Percentiles rank a stretch among this genome's conserved stretches.
Conservation (phyloP, 768 basidiomycete genomes). For the Asterophora lycoperdoides region DNA sequence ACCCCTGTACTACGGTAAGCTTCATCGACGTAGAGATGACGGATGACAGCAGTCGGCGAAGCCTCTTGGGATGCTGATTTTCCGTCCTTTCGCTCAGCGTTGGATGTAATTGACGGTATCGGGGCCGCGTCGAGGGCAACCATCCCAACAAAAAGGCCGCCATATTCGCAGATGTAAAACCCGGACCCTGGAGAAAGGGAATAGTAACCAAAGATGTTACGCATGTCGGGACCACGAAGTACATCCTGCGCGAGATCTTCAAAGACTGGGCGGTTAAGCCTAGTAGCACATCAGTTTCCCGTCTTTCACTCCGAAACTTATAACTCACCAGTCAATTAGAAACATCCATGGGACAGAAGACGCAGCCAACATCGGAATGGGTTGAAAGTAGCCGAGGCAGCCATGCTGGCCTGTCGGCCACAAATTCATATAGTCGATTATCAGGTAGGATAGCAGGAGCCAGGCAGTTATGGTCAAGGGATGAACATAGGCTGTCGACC, state of each 20-base stretch:
- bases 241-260: slow-evolving; percentile 49
- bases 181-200: slow-evolving; percentile 58
- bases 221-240: slow-evolving; percentile 54
- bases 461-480: slow-evolving; percentile 60
- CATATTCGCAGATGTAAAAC: slow-evolving; percentile 66
- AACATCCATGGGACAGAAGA: slow-evolving; percentile 62
- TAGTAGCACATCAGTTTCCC: slow-evolving; percentile 22
- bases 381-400: slow-evolving; percentile 46
- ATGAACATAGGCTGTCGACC: slow-evolving; percentile 45
- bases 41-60: slow-evolving; percentile 56
- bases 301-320: neutral
- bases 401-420: slow-evolving; percentile 55
- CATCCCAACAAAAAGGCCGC: slow-evolving; percentile 56
- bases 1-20: slow-evolving; percentile 51
- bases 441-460: slow-evolving; percentile 52
- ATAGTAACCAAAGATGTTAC: slow-evolving; percentile 52
- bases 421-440: slow-evolving; percentile 60
- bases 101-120: slow-evolving; percentile 23
- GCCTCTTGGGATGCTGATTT: slow-evolving; percentile 23
- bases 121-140: slow-evolving; percentile 64
- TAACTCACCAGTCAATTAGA: slow-evolving; percentile 62
- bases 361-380: slow-evolving; percentile 64
- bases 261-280: slow-evolving; percentile 68
- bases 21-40: slow-evolving; percentile 73
- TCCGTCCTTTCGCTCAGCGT: slow-evolving; percentile 12